phyloP scores from a whole-genome alignment of 2,329 filamentous ascomycete species.

The Phyllosticta citriasiana region DNA sequence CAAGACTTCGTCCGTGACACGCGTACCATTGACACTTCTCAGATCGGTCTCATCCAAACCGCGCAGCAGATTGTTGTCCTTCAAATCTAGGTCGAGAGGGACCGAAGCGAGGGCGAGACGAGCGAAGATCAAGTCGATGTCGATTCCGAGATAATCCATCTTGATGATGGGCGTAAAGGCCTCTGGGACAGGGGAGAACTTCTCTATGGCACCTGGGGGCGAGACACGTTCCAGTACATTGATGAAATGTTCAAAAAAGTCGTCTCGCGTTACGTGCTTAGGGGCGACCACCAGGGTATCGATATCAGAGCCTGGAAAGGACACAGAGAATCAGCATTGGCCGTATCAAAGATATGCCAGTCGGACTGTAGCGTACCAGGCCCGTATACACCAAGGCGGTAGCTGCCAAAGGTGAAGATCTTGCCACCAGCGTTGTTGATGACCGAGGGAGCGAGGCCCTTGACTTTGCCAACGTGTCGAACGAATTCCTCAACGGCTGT shows the following conservation, averaged over 20 bases:
- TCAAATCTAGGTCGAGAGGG: slow-evolving; percentile 56
- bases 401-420: slow-evolving; percentile 94
- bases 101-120: slow-evolving; percentile 33
- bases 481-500: slow-evolving; percentile 80
- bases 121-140: slow-evolving; percentile 78
- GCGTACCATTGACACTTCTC: slow-evolving; percentile 83
- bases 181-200: slow-evolving; percentile 76
- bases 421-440: slow-evolving; percentile 80
- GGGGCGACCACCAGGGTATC: slow-evolving; percentile 90
- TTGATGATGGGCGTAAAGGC: slow-evolving; percentile 97
- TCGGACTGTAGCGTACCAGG: slow-evolving; percentile 43
- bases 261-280: slow-evolving; percentile 75
- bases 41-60: slow-evolving; percentile 81
- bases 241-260: slow-evolving; percentile 91
- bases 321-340: not conserved
- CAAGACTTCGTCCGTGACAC: slow-evolving; percentile 89
- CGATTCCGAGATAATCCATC: slow-evolving; percentile 81
- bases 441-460: slow-evolving; percentile 63
- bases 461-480: slow-evolving; percentile 63
- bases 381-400: slow-evolving; percentile 84
- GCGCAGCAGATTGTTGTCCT: slow-evolving; percentile 73
- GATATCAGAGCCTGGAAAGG: slow-evolving; percentile 70
- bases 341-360: not conserved
- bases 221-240: slow-evolving; percentile 66
- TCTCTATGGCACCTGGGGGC: slow-evolving; percentile 67